Evolutionary conservation across 1,284 basidiomycete species (phyloP).

Genomic region (Anthracocystis setariae): DNA sequence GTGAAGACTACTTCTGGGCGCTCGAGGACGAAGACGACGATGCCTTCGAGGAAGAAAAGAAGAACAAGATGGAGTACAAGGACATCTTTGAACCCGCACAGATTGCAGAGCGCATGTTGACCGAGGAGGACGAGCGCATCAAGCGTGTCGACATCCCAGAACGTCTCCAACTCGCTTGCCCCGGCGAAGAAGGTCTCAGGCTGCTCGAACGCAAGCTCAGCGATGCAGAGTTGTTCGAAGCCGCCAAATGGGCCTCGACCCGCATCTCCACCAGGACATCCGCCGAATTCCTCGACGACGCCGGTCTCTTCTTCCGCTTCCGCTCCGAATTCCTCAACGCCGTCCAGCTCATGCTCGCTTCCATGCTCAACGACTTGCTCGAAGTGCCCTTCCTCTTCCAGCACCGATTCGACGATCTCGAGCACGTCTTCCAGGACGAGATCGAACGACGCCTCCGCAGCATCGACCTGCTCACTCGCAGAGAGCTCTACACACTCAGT

Average conservation of each 20-base stretch:
- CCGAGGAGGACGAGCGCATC: conserved; percentile 87
- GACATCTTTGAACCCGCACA: conserved; percentile 99
- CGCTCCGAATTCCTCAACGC: conserved; percentile 80
- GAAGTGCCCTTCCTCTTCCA: conserved; percentile 96
- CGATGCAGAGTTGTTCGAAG: conserved; percentile 79
- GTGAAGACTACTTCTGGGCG: conserved; percentile 96
- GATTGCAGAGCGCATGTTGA: conserved; percentile 88
- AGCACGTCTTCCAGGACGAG: conserved; percentile 72
- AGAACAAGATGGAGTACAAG: conserved; percentile 77
- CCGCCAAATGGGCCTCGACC: conserved; percentile 87
- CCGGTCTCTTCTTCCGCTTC: conserved; percentile 74
- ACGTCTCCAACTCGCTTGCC: conserved; percentile 88
- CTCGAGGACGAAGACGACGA: conserved; percentile 72
- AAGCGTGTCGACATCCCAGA: conserved; percentile 95
- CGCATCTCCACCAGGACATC: conserved; percentile 76
- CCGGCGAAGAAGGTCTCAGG: conserved; percentile 71
- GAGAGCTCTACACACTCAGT: conserved; percentile 73
- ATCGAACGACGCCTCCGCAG: conserved; percentile 33
- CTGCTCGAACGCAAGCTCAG: conserved; percentile 75
- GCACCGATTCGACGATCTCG: conserved; percentile 90
- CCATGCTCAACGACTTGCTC: conserved; percentile 84
- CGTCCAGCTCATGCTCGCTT: conserved; percentile 81
- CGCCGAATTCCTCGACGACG: conserved; percentile 74
- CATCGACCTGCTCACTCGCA: conserved; percentile 57
- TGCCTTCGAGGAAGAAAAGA: conserved; percentile 49